A percentile compares a stretch with the other conserved stretches of the same genome.
These are phyloP conservation scores for Aquilaria yunnanensis DNA, from an alignment of 345 rosid species.

Conservation along the genomic window DNA sequence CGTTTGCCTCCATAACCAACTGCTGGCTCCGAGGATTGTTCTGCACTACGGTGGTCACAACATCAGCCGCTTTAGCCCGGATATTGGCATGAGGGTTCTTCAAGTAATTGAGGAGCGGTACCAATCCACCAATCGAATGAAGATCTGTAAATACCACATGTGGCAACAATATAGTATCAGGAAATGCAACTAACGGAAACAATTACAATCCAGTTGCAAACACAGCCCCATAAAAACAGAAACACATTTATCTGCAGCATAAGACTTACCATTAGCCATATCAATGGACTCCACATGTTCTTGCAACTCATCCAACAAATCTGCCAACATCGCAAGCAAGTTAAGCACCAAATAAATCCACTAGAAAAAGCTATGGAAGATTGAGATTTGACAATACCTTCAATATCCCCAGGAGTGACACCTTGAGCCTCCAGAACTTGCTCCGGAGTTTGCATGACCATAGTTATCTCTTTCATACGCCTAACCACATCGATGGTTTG, in stretches of 20 bases:
- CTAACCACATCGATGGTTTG: conserved; percentile 61
- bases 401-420: conserved; percentile 59
- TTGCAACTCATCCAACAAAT: conserved; percentile 64
- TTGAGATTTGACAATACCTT: conserved; percentile 32
- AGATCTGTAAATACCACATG: conserved; percentile 46
- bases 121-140: conserved; percentile 83
- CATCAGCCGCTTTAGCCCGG: conserved; percentile 92
- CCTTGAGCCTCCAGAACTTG: conserved; percentile 72
- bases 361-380: neutral
- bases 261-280: conserved; percentile 47
- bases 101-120: conserved; percentile 73
- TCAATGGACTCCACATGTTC: conserved; percentile 61
- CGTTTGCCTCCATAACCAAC: conserved; percentile 94
- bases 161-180: neutral
- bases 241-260: neutral
- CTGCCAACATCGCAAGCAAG: conserved; percentile 20
- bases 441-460: conserved; percentile 72
- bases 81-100: conserved; percentile 65
- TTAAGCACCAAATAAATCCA: neutral
- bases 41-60: conserved; percentile 79
- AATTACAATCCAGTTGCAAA: neutral
- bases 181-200: neutral
- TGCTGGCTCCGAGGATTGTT: conserved; percentile 87
- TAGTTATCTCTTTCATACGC: conserved; percentile 83
- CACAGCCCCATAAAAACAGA: neutral